A percentile compares a stretch with the other conserved stretches of the same genome.
phyloP scores from a whole-genome alignment of 768 basidiomycete genomes.

The Cyclocybe cylindracea region DNA sequence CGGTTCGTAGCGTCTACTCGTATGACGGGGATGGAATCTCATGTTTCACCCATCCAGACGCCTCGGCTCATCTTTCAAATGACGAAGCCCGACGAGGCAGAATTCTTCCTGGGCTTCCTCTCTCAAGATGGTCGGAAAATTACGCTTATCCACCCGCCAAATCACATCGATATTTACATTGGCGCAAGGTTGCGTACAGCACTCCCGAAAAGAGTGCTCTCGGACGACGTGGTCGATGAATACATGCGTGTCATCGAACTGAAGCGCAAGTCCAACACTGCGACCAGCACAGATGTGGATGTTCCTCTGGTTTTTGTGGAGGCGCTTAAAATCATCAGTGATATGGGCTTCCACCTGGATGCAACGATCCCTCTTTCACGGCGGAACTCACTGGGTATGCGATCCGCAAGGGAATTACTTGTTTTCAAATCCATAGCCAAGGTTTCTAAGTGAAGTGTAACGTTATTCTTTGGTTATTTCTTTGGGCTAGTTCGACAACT shows the following conservation, averaged over 20 bases:
- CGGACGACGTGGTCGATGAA: slow-evolving; percentile 46
- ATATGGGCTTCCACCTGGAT: slow-evolving; percentile 61
- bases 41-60: slow-evolving; percentile 33
- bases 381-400: slow-evolving; percentile 43
- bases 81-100: slow-evolving; percentile 45
- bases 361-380: slow-evolving; percentile 64
- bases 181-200: slow-evolving; percentile 37
- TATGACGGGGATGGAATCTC: not conserved
- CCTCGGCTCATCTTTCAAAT: slow-evolving; percentile 72
- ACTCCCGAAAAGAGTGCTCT: slow-evolving; percentile 34
- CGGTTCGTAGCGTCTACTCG: slow-evolving; percentile 37
- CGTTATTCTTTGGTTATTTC: too few relatives aligned
- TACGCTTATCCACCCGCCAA: slow-evolving; percentile 46
- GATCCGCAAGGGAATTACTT: slow-evolving; percentile 40
- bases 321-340: slow-evolving; percentile 58
- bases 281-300: slow-evolving; percentile 43
- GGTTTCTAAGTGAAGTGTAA: too few relatives aligned
- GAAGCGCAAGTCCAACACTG: slow-evolving; percentile 36
- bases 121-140: slow-evolving; percentile 62
- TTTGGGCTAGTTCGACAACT: too few relatives aligned
- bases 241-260: slow-evolving; percentile 58
- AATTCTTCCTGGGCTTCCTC: slow-evolving; percentile 69
- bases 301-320: slow-evolving; percentile 61
- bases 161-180: slow-evolving; percentile 40
- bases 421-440: slow-evolving; percentile 11